These are phyloP conservation scores for Trematosphaeria pertusa DNA, from an alignment of 2,329 filamentous ascomycete genomes.

Conservation along the genomic window DNA sequence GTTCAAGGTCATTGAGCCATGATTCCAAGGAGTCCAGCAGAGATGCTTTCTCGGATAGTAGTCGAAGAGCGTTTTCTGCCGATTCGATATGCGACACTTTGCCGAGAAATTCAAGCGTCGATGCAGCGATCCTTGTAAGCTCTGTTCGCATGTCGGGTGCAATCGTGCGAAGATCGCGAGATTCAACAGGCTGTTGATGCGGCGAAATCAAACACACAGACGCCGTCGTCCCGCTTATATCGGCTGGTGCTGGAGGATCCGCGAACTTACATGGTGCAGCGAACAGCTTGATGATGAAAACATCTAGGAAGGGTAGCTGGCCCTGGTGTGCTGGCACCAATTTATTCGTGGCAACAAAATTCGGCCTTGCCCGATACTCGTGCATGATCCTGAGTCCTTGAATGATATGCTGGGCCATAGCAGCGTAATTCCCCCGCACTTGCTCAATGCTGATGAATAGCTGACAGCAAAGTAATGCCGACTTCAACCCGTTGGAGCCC, in stretches of 20 bases:
- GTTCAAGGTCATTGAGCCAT: slow-evolving; percentile 17
- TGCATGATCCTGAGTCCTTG: slow-evolving; percentile 55
- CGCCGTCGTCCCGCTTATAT: slow-evolving; percentile 6
- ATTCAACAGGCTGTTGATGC: slow-evolving; percentile 10
- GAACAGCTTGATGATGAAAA: slow-evolving; percentile 29
- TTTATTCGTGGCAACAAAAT: slow-evolving; percentile 28
- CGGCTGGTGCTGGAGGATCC: slow-evolving; percentile 13
- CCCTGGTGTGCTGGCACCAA: slow-evolving; percentile 42
- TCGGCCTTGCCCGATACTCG: slow-evolving; percentile 50
- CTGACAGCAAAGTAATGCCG: slow-evolving; percentile 56
- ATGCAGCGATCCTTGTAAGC: slow-evolving; percentile 21
- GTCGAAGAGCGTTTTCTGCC: slow-evolving; percentile 12
- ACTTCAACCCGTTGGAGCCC: slow-evolving; percentile 40
- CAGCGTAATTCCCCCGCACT: slow-evolving; percentile 48
- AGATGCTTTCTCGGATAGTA: slow-evolving; percentile 20
- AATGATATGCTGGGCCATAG: slow-evolving; percentile 55
- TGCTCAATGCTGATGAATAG: slow-evolving; percentile 59
- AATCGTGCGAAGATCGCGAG: slow-evolving; percentile 20
- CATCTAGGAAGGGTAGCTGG: slow-evolving; percentile 46
- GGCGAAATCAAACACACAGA: slow-evolving; percentile 10
- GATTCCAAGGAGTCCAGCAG: slow-evolving; percentile 21
- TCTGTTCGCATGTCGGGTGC: slow-evolving; percentile 25
- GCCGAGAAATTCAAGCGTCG: slow-evolving; percentile 21
- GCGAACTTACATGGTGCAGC: slow-evolving; percentile 27
- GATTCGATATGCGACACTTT: slow-evolving; percentile 22